Conservation (phyloP, 2,329 filamentous ascomycete genomes). For the Trichophaea hybrida region DNA sequence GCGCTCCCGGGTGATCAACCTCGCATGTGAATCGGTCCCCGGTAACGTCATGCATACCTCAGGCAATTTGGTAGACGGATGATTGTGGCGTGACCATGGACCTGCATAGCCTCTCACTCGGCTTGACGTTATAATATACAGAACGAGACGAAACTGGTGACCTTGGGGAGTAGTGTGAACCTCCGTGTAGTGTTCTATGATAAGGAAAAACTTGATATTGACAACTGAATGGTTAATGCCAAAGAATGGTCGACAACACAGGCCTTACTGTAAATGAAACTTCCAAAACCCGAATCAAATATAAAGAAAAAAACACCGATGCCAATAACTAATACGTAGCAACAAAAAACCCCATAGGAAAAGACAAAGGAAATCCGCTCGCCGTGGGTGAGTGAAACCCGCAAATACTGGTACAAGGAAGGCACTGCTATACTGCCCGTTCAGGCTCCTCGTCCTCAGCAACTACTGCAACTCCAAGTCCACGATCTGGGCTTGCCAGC, state of each 20-base stretch:
- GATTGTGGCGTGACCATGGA: too few relatives aligned
- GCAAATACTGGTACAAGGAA: not conserved
- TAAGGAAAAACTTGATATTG: too few relatives aligned
- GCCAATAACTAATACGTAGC: not conserved
- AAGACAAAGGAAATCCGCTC: not conserved
- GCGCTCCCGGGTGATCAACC: too few relatives aligned
- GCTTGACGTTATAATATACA: too few relatives aligned
- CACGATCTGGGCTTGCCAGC: conserved; percentile 79
- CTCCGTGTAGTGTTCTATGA: too few relatives aligned
- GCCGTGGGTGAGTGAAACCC: not conserved
- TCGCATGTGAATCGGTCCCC: too few relatives aligned
- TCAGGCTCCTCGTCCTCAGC: conserved; percentile 71
- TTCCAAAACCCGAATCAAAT: conserved; percentile 15
- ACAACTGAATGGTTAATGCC: not conserved
- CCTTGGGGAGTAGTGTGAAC: too few relatives aligned
- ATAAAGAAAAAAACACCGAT: conserved; percentile 6
- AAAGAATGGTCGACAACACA: not conserved
- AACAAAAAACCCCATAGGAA: not conserved
- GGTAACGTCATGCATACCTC: too few relatives aligned
- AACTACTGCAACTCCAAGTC: conserved; percentile 70
- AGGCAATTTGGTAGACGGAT: too few relatives aligned
- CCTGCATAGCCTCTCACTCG: too few relatives aligned
- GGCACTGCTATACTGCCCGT: conserved; percentile 48
- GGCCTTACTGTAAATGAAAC: not conserved
- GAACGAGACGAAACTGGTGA: too few relatives aligned